Base-by-base conservation (phyloP, 352 stramenopile species). In the Phytophthora meadii region DNA sequence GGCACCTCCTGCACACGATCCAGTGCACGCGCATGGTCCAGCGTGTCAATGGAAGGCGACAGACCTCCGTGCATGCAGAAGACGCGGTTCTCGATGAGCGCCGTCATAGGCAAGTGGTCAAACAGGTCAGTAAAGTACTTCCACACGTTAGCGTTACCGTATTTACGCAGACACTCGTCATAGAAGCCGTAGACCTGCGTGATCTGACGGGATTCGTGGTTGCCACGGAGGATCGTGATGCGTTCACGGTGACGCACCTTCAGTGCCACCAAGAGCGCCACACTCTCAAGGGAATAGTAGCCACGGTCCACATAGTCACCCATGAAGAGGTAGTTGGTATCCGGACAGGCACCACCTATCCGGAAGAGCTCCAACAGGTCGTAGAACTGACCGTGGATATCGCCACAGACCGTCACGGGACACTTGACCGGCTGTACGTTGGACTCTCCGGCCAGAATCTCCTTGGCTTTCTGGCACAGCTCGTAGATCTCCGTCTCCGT, bases 61-160 rank as follows among this genome's bases (percentile, higher is more conserved):
- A 97, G 74, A 5, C 89, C 89, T 59, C 89, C 89, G 80, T 97
- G 89, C 85, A 95, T 93, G 60, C 89, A 97, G 71, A 97, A 95
- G 22, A 97, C 83, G 61, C 84, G 83, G 74, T 94, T 93, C 65
- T 97, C 87, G 54, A 97, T 94, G 27, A 94, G 75, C 60, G 89
- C 89, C 60, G 88, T 93, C 82, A 97, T 94, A 15, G 87, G 87
- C 51, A 96, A 59, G 72, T 93, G 86, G 74, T 96, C 88, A 60
- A 96, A 96, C 42, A 95, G 67, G 70, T 95, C 89, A 14, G 89
- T 96, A 53, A 95, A 96, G 76, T 95, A 95, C 68, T 95, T 94
- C 87, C 88, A 96, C 11, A 96, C 88, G 67, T 95, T 96, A 39
- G 84, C 88, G 53, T 95, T 95, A 78, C 98, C 98, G 81, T 99